These are phyloP conservation scores for Leptographium lundbergii DNA, from an alignment of 2,329 filamentous ascomycete genomes.

Conservation along the genomic window DNA sequence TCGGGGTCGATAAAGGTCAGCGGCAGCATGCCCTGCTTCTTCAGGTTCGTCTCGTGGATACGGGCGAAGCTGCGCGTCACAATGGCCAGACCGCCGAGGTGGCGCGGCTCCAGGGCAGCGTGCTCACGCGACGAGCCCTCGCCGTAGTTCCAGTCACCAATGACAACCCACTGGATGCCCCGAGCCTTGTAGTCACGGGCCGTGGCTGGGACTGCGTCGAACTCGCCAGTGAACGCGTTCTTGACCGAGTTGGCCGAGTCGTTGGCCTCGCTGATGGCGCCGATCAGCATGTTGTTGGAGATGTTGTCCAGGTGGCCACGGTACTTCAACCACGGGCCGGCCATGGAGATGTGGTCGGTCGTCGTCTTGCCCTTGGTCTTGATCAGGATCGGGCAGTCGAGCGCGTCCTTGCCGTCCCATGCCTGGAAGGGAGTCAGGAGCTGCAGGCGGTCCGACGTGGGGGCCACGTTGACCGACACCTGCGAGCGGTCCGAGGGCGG, in stretches of 20 bases:
- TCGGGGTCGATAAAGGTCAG: slow-evolving; percentile 79
- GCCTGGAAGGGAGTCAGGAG: slow-evolving; percentile 79
- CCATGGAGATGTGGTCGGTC: slow-evolving; percentile 95
- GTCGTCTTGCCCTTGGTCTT: slow-evolving; percentile 98
- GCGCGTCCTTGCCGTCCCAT: slow-evolving; percentile 71
- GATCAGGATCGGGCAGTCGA: slow-evolving; percentile 73
- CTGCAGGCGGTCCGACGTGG: slow-evolving; percentile 79
- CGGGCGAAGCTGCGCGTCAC: slow-evolving; percentile 73
- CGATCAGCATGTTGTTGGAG: slow-evolving; percentile 88
- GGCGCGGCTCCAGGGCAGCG: slow-evolving; percentile 73
- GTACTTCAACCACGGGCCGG: slow-evolving; percentile 97
- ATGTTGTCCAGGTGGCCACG: slow-evolving; percentile 98
- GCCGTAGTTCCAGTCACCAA: slow-evolving; percentile 98
- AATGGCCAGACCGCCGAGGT: slow-evolving; percentile 71
- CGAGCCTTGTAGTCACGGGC: slow-evolving; percentile 93
- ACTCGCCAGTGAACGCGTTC: slow-evolving; percentile 76
- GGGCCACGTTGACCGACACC: slow-evolving; percentile 72
- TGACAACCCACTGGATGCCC: slow-evolving; percentile 90
- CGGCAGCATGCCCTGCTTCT: slow-evolving; percentile 94
- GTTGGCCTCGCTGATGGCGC: slow-evolving; percentile 84
- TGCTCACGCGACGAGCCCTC: slow-evolving; percentile 81
- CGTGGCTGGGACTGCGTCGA: slow-evolving; percentile 78
- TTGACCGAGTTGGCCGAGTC: slow-evolving; percentile 84
- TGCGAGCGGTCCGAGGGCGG: slow-evolving; percentile 62
- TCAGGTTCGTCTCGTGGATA: slow-evolving; percentile 88